These are phyloP conservation scores for Triticum dicoccoides DNA, from an alignment of 176 grass and related monocot genomes.

Conservation along the genomic window DNA sequence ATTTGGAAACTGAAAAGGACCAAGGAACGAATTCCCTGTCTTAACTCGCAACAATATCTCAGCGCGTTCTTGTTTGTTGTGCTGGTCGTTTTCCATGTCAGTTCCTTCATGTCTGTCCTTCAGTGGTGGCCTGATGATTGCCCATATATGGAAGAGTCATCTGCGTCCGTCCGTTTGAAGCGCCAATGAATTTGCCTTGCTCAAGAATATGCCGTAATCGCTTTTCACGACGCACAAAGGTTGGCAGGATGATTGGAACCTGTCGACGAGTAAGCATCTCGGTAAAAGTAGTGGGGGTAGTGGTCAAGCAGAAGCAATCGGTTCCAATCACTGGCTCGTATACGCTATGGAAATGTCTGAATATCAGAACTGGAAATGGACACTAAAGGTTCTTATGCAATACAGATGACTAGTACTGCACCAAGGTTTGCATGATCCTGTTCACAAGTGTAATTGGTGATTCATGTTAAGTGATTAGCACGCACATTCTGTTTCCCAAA, in stretches of 20 bases:
- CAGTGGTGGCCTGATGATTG: slow-evolving; percentile 8
- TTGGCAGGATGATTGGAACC: background rate
- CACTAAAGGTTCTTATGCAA: too few species aligned
- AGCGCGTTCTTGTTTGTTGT: background rate
- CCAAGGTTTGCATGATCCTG: background rate
- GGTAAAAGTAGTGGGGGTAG: slow-evolving; percentile 26
- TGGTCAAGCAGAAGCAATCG: background rate
- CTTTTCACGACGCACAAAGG: background rate
- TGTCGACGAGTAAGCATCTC: background rate
- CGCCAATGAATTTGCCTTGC: background rate
- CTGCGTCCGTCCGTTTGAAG: background rate
- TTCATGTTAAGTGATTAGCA: too few species aligned
- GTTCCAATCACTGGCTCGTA: background rate
- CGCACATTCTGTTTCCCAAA: too few species aligned
- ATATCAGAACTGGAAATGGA: background rate
- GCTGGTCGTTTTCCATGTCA: background rate
- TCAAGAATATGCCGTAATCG: slow-evolving; percentile 19
- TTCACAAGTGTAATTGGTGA: background rate
- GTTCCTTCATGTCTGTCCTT: background rate
- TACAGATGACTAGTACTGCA: too few species aligned
- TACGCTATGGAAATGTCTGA: background rate
- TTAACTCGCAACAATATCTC: background rate
- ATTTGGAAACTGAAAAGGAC: background rate
- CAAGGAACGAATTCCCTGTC: background rate
- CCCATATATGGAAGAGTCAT: background rate